Evolutionary conservation across 1,139 yeast species (phyloP).

Genomic region (Blastobotrys illinoisensis): DNA sequence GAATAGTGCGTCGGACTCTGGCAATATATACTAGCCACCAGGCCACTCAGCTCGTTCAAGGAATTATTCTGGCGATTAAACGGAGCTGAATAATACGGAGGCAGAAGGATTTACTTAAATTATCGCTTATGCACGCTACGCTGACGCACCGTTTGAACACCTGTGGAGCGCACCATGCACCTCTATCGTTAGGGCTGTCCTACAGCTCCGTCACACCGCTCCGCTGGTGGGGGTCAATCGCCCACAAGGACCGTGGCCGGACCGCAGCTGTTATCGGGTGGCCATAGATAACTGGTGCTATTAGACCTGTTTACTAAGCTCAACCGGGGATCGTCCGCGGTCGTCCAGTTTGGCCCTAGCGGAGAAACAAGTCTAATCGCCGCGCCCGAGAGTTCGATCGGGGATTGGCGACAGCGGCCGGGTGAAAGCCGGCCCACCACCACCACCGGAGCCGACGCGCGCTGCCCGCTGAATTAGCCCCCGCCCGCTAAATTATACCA

Average conservation of each 20-base stretch:
- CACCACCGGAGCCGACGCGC: not conserved
- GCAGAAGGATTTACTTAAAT: not conserved
- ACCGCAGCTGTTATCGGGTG: not conserved
- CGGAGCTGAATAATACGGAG: not conserved
- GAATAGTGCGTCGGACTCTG: not conserved
- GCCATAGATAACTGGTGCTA: not conserved
- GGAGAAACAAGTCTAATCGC: not conserved
- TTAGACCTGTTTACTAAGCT: not conserved
- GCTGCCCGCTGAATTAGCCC: not conserved
- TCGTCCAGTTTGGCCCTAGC: not conserved
- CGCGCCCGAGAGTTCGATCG: not conserved
- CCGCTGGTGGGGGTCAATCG: not conserved
- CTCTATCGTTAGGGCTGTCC: no score
- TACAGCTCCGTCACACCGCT: no score
- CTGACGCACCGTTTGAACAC: not conserved
- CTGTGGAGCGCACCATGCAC: not conserved
- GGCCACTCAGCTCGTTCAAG: not conserved
- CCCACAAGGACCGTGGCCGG: not conserved
- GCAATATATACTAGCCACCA: not conserved
- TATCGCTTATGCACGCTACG: not conserved
- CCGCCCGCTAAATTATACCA: not conserved
- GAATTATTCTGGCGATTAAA: not conserved
- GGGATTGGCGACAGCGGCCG: not conserved
- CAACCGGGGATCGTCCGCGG: not conserved
- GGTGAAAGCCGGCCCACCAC: not conserved